These are phyloP conservation scores for Pleurotus djamor DNA, from an alignment of 768 basidiomycete species.

Conservation along the genomic window DNA sequence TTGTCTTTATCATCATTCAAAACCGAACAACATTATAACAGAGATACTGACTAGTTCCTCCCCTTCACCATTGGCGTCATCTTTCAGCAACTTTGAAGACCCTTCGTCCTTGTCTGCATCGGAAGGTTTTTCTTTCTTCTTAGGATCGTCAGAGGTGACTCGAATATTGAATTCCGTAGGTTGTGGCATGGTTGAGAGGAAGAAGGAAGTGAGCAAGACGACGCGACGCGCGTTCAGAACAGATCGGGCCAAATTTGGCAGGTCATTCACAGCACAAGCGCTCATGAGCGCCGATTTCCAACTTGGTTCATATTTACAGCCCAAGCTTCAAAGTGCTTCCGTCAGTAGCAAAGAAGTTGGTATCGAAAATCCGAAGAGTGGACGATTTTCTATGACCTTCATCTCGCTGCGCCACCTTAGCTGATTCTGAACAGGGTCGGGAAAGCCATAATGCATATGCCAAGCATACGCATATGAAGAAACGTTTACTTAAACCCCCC, in stretches of 20 bases:
- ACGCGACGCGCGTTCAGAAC: constrained; percentile 50
- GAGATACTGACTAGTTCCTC: constrained; percentile 76
- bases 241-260: background rate
- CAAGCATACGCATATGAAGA: too few relatives aligned
- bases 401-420: too few relatives aligned
- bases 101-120: constrained; percentile 52
- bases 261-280: too few relatives aligned
- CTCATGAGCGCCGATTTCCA: too few relatives aligned
- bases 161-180: constrained; percentile 56
- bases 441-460: too few relatives aligned
- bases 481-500: too few relatives aligned
- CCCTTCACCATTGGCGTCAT: constrained; percentile 55
- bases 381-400: too few relatives aligned
- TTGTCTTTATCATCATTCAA: background rate
- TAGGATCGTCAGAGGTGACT: constrained; percentile 73
- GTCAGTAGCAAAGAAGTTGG: too few relatives aligned
- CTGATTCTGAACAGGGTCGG: too few relatives aligned
- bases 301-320: too few relatives aligned
- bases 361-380: too few relatives aligned
- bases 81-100: constrained; percentile 53
- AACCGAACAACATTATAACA: background rate
- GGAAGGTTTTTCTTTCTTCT: constrained; percentile 57
- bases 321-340: too few relatives aligned
- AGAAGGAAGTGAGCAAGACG: background rate
- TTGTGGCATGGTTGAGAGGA: constrained; percentile 46